phyloP scores from a whole-genome alignment of 345 rosid species.

The Eucalyptus cloeziana region DNA sequence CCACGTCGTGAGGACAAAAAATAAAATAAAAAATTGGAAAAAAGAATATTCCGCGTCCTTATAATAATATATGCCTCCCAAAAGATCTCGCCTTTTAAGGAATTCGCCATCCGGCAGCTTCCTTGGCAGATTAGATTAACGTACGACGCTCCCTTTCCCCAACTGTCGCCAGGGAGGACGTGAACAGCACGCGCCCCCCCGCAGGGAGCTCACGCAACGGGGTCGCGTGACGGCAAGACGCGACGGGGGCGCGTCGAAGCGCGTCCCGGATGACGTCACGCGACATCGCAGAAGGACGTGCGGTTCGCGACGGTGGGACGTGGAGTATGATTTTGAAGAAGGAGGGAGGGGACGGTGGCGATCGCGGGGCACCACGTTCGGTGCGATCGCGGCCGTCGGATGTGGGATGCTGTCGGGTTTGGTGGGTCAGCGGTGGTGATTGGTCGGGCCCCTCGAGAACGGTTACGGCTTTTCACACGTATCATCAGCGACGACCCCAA shows the following conservation, averaged over 20 bases:
- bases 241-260: background rate
- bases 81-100: background rate
- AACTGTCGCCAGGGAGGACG: background rate
- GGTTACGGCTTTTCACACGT: background rate
- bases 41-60: background rate
- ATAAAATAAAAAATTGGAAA: background rate
- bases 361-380: background rate
- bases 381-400: background rate
- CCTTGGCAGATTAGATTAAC: background rate
- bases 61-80: background rate
- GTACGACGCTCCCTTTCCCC: background rate
- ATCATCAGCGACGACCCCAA: background rate
- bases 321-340: background rate
- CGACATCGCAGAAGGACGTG: background rate
- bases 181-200: background rate
- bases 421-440: background rate
- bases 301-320: background rate
- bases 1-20: background rate
- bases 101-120: background rate
- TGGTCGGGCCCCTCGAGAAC: background rate
- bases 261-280: background rate
- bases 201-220: fast-evolving
- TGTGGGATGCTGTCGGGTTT: background rate
- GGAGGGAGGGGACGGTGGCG: background rate
- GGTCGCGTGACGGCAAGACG: background rate